phyloP scores from a whole-genome alignment of 1,284 basidiomycete species.

The Ganoderma sp. region DNA sequence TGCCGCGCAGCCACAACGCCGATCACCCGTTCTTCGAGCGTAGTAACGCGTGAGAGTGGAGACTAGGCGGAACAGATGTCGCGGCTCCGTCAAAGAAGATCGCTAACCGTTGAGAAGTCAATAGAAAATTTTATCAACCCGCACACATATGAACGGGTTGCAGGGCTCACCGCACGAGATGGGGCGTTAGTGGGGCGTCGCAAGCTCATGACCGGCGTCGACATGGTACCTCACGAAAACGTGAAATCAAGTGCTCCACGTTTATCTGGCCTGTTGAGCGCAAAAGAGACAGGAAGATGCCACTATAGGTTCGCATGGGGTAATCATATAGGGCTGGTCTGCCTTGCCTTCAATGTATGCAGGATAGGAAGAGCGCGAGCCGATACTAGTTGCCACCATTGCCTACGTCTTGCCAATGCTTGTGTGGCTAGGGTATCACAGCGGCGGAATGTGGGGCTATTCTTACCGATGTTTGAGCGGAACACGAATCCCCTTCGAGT shows the following conservation, averaged over 20 bases:
- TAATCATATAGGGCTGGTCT: too few relatives aligned
- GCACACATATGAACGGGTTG: neutral
- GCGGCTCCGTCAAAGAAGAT: neutral
- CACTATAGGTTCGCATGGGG: neutral
- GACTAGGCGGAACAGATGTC: neutral
- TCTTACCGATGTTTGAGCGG: too few relatives aligned
- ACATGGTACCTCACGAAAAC: neutral
- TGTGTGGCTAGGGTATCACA: too few relatives aligned
- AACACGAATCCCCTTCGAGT: too few relatives aligned
- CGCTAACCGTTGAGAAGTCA: neutral
- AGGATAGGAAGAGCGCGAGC: neutral
- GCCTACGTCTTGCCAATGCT: too few relatives aligned
- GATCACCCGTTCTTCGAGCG: constrained; percentile 2
- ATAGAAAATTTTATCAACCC: neutral
- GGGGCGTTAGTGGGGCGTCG: neutral
- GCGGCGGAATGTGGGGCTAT: too few relatives aligned
- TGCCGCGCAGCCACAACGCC: neutral
- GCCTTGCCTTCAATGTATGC: neutral
- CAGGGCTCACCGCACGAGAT: neutral
- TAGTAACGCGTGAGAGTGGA: neutral
- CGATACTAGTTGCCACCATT: neutral
- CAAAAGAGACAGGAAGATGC: neutral
- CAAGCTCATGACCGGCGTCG: neutral
- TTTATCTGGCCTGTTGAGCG: neutral
- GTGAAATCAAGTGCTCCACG: neutral